A percentile compares a stretch with the other conserved stretches of the same genome.
phyloP scores from a whole-genome alignment of 1,139 yeast species.

The Yamadazyma kanchanaburiensis region DNA sequence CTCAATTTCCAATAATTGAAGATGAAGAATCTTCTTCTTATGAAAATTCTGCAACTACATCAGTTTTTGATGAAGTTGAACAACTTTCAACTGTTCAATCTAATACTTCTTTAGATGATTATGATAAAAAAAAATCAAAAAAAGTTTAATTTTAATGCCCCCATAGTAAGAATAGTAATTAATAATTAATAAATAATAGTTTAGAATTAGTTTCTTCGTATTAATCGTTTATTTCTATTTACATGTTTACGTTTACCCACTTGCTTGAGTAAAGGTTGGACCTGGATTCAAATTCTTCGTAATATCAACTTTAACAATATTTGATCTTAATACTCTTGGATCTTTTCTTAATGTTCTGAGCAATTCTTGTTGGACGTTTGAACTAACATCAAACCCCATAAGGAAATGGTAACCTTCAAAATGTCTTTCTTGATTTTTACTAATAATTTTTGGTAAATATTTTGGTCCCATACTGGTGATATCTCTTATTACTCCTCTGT shows the following conservation, averaged over 20 bases:
- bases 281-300: slow-evolving; percentile 50
- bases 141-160: too few species aligned
- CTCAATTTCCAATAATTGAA: slow-evolving; percentile 16
- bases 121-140: slow-evolving; percentile 11
- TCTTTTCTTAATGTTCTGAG: slow-evolving; percentile 77
- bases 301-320: slow-evolving; percentile 67
- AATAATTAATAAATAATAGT: slow-evolving; percentile 3
- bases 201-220: too few species aligned
- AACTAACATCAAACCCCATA: slow-evolving; percentile 81
- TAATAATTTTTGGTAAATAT: slow-evolving; percentile 75
- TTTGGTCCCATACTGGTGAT: slow-evolving; percentile 77
- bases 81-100: slow-evolving; percentile 13
- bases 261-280: slow-evolving; percentile 40
- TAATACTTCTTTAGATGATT: slow-evolving; percentile 13
- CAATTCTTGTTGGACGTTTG: slow-evolving; percentile 83
- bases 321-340: slow-evolving; percentile 84
- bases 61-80: slow-evolving; percentile 33
- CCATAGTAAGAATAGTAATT: too few species aligned
- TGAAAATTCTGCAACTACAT: slow-evolving; percentile 38
- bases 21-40: slow-evolving; percentile 28
- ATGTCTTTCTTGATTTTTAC: slow-evolving; percentile 85
- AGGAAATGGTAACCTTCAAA: slow-evolving; percentile 87
- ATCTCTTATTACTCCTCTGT: slow-evolving; percentile 89
- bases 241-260: slow-evolving; percentile 5
- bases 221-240: too few species aligned